These are phyloP conservation scores for Leptoxyphium fumago DNA, from an alignment of 2,329 filamentous ascomycete species.

Conservation along the genomic window DNA sequence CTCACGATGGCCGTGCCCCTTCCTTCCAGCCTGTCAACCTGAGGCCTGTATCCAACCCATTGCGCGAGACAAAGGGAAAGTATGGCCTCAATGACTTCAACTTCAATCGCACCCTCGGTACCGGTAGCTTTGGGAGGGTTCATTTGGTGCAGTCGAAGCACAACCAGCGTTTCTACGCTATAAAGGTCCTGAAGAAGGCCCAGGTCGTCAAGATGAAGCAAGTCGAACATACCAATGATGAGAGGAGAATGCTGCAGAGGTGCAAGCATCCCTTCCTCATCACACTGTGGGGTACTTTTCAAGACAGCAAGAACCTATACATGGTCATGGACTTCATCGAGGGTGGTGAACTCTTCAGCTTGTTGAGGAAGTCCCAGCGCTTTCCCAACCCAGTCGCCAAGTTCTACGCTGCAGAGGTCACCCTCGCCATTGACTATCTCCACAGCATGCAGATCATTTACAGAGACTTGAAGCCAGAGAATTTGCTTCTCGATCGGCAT, in stretches of 20 bases:
- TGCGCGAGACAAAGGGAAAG: slow-evolving; percentile 82
- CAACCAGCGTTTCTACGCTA: slow-evolving; percentile 93
- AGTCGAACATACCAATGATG: slow-evolving; percentile 97
- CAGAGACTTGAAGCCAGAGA: slow-evolving; percentile 93
- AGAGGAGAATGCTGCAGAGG: slow-evolving; percentile 85
- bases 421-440: slow-evolving; percentile 84
- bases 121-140: slow-evolving; percentile 90
- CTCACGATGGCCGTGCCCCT: slow-evolving; percentile 24
- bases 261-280: slow-evolving; percentile 97
- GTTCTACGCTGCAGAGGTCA: slow-evolving; percentile 97
- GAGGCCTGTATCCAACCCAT: slow-evolving; percentile 18
- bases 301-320: slow-evolving; percentile 88
- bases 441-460: slow-evolving; percentile 96
- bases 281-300: slow-evolving; percentile 96
- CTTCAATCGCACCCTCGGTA: slow-evolving; percentile 81
- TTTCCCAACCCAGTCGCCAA: slow-evolving; percentile 98
- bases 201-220: slow-evolving; percentile 99
- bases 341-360: slow-evolving; percentile 89
- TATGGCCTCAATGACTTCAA: slow-evolving; percentile 86
- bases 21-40: slow-evolving; percentile 20
- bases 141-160: slow-evolving; percentile 96
- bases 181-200: slow-evolving; percentile 96
- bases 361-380: slow-evolving; percentile 86
- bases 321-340: slow-evolving; percentile 99
- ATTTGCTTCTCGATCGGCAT: slow-evolving; percentile 82